phyloP scores from a whole-genome alignment of 1,284 basidiomycete genomes.

The Ceratorhiza oryzae-sativae region DNA sequence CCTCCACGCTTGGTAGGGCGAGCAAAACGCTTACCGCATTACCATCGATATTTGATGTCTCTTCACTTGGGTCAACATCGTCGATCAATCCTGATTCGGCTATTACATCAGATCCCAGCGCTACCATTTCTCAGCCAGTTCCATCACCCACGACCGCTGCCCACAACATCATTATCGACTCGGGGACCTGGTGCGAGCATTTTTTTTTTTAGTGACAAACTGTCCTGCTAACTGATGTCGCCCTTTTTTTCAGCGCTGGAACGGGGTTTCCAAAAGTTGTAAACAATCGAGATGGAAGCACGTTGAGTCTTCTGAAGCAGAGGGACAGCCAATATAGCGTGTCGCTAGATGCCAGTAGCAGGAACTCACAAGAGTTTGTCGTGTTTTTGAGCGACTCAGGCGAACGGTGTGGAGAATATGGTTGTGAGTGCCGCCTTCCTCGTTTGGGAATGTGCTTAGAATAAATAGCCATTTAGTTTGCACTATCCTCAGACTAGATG shows the following conservation, averaged over 20 bases:
- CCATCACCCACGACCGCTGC: neutral
- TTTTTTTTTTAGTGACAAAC: neutral
- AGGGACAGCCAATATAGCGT: neutral
- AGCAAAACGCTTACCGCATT: neutral
- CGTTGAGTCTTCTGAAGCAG: neutral
- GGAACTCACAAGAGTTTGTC: neutral
- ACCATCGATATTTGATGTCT: neutral
- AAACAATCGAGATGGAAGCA: neutral
- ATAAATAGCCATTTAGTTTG: neutral
- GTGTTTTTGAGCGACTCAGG: constrained; percentile 6
- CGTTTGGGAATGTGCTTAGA: no score
- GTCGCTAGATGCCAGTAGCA: neutral
- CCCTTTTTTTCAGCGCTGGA: neutral
- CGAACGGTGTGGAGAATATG: neutral
- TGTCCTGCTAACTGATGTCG: neutral
- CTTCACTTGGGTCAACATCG: neutral
- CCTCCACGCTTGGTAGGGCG: neutral
- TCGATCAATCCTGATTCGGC: neutral
- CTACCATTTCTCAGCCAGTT: neutral
- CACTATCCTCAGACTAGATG: neutral
- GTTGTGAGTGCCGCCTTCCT: neutral
- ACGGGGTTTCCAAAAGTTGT: constrained; percentile 1
- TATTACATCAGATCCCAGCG: neutral
- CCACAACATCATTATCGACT: constrained; percentile 1
- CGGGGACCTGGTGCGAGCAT: constrained; percentile 4